Base-by-base conservation (phyloP, 371 early-diverging fungal species). In the Coemansia sp. region DNA sequence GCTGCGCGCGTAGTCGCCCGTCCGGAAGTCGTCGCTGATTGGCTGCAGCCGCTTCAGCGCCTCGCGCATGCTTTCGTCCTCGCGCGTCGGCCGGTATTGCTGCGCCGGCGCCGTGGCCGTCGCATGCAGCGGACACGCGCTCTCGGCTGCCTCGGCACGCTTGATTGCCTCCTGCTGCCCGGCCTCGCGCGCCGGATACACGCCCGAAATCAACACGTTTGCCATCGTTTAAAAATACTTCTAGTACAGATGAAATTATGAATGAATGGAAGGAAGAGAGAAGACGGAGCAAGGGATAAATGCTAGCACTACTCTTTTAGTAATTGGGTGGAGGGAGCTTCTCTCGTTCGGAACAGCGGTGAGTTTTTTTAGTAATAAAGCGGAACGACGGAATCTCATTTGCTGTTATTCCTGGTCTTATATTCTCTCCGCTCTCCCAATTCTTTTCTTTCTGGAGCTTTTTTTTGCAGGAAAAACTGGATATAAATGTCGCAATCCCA, bases 21-120 rank as follows among this genome's bases (percentile, higher is more conserved):
- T 45, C 0, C 73, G 55, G 41, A 67, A 73, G 42, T 64, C 65
- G n/a, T 51, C 45, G 14, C 55, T 30, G 11, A 32, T 57, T 5
- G 73, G 59, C 0, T n/a, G 32, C 5, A 73, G 50, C 2, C 50
- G 35, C 32, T 68, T 60, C 9, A 73, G 58, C 5, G 73, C 68
- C 36, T 63, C 57, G 6, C 73, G 68, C 39, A 73, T 52, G 39
- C 59, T 47, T 36, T 73, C 68, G 65, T 73, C 73, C 20, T 73
- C 65, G 34, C 42, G 60, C 2, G 73, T 73, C 9, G 45, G 8
- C 9, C 40, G 36, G 57, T 72, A 72, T 16, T 55, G 31, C 5
- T 35, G 59, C 30, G 40, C 41, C 1, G 41, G 5, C 6, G 10
- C 45, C 10, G 50, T 10, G 34, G 36, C 9, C 11, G 59, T 9